Base-by-base conservation (phyloP, 1,139 yeast species). In the Protomyces gravidus region DNA sequence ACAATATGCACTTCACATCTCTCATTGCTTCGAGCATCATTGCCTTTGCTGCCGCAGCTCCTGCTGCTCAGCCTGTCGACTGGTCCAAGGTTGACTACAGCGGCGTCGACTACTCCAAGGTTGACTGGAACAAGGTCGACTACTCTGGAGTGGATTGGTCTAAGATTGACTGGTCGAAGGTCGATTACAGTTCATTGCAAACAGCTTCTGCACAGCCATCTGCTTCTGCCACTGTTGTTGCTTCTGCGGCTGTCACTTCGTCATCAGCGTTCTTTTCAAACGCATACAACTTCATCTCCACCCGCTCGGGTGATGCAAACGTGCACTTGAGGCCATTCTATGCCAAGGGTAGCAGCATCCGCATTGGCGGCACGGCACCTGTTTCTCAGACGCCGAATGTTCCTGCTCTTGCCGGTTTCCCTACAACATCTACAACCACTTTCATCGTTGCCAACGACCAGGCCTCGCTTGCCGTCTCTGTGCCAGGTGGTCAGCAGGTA, bases 401-500 rank as follows among this genome's bases (percentile, higher is more conserved):
- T 2, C 42, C 42, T n/a, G 21, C 4, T 13, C 42, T 36, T 2
- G 49, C 50, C 13, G 56, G 56, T 5, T 13, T 32, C 23, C 56
- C 56, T 11, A 17, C 7, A 3, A 45, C 50, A n/a, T 21, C 21
- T 25, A 32, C 27, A 13, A 39, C 56, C 9, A n/a, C 49, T 3
- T 52, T 45, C 50, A 7, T 25, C 30, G 15, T 32, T 6, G 42
- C 21, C 21, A 32, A 28, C 28, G 33, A n/a, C 7, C 50, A 33
- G 13, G 36, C 46, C 15, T 15, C 42, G 1, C 45, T 52, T 27
- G 47, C 21, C 19, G 56, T 52, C 27, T 45, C 45, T 6, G 49
- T 25, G 11, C 56, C 56, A 6, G 56, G 56, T 21, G 56, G 56
- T 11, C 56, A 52, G 45, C 50, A 42, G 33, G 42, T 52, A 3